phyloP scores from a whole-genome alignment of 2,329 filamentous ascomycete genomes.

The Curvularia eragrostidis region DNA sequence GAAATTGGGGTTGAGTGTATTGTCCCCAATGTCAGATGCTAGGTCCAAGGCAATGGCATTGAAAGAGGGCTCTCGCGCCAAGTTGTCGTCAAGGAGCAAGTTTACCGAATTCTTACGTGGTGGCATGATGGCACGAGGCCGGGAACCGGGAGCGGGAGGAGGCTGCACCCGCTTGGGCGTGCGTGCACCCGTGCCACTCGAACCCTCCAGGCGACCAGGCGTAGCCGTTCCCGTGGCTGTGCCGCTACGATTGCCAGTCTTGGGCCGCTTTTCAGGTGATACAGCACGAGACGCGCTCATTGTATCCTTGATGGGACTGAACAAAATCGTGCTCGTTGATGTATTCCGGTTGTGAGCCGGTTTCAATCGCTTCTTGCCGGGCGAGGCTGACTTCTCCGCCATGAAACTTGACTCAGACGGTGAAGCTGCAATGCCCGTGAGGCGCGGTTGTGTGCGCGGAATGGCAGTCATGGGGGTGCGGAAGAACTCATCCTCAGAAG shows the following conservation, averaged over 20 bases:
- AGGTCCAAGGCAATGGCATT: slow-evolving; percentile 69
- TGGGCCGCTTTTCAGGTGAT: slow-evolving; percentile 41
- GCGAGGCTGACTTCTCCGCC: slow-evolving; percentile 43
- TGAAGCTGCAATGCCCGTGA: slow-evolving; percentile 31
- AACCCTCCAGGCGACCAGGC: slow-evolving; percentile 39
- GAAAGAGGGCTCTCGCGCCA: slow-evolving; percentile 65
- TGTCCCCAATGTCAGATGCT: slow-evolving; percentile 74
- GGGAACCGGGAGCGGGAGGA: slow-evolving; percentile 37
- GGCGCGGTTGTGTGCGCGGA: slow-evolving; percentile 37
- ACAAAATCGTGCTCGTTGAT: slow-evolving; percentile 84
- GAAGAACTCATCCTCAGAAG: slow-evolving; percentile 53
- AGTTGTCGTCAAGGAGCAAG: slow-evolving; percentile 59
- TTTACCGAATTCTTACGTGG: slow-evolving; percentile 62
- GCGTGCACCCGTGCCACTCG: slow-evolving; percentile 41
- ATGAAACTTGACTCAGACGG: slow-evolving; percentile 43
- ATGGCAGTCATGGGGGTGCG: slow-evolving; percentile 51
- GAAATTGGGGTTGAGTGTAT: slow-evolving; percentile 63
- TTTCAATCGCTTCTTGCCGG: slow-evolving; percentile 35
- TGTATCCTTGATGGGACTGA: slow-evolving; percentile 66
- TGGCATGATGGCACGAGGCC: slow-evolving; percentile 42
- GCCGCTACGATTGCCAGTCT: slow-evolving; percentile 42
- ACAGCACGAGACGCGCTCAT: slow-evolving; percentile 46
- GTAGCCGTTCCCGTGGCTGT: slow-evolving; percentile 40
- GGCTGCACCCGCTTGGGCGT: slow-evolving; percentile 52
- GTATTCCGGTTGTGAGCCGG: slow-evolving; percentile 72